Conservation (phyloP, 805 yeast genomes). For the Peterozyma xylosa region DNA sequence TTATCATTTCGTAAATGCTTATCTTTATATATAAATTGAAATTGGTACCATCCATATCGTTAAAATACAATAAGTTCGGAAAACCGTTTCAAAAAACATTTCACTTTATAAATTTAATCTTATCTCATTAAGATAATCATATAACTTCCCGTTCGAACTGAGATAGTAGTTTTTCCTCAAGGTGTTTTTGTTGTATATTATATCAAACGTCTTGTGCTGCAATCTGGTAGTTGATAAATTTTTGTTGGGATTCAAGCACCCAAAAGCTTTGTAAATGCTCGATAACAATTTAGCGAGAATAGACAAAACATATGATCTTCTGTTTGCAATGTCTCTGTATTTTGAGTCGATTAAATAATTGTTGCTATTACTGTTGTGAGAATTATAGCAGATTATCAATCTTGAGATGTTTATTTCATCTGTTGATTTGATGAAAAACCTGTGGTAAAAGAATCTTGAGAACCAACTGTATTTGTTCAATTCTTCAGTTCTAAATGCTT, state of each 20-base stretch:
- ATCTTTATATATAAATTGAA: no score
- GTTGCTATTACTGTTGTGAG: background rate
- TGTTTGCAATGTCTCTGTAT: background rate
- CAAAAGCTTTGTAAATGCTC: background rate
- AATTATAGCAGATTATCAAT: constrained; percentile 4
- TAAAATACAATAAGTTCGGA: no score
- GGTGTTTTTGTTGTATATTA: constrained; percentile 14
- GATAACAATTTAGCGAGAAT: background rate
- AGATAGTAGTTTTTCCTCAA: constrained; percentile 5
- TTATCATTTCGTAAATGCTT: no score
- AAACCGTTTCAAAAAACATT: no score
- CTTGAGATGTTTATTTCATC: constrained; percentile 6
- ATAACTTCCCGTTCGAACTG: constrained; percentile 1
- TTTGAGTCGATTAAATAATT: background rate
- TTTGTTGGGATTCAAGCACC: background rate
- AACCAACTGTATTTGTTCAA: background rate
- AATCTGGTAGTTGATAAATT: constrained; percentile 15
- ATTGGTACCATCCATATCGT: no score
- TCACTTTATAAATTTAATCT: no score
- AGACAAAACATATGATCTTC: no score
- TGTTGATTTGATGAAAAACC: constrained; percentile 4
- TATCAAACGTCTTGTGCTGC: constrained; percentile 23
- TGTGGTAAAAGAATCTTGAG: background rate
- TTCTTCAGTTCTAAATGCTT: background rate
- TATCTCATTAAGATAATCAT: background rate